Conservation (phyloP, 2,329 filamentous ascomycete genomes). For the Chrysoporthe austroafricana region DNA sequence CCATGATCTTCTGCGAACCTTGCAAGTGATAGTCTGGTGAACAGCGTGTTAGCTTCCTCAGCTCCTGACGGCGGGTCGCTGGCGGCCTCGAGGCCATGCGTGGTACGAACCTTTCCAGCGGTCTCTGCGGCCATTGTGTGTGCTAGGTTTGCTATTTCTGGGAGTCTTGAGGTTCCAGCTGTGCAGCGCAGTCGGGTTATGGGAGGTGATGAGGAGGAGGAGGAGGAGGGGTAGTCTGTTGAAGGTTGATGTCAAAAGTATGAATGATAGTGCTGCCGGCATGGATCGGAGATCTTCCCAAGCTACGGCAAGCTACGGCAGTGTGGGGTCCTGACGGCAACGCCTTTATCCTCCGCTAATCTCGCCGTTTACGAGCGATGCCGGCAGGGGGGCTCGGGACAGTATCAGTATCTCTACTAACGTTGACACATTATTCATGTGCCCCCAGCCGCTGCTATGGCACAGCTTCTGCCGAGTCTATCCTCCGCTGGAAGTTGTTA, state of each 20-base stretch:
- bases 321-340: not conserved
- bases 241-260: not conserved
- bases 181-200: conserved; percentile 33
- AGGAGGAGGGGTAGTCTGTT: not conserved
- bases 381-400: not conserved
- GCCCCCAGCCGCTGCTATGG: too few relatives aligned
- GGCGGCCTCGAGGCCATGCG: not conserved
- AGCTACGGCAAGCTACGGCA: not conserved
- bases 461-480: too few relatives aligned
- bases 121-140: conserved; percentile 27
- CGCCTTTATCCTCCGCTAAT: conserved; percentile 8
- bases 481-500: not conserved
- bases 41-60: conserved; percentile 14
- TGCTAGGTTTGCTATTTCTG: conserved; percentile 12
- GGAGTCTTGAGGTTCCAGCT: conserved; percentile 14
- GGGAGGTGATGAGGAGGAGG: not conserved
- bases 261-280: conserved; percentile 6
- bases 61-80: too few relatives aligned
- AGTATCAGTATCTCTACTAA: not conserved
- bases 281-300: conserved; percentile 4
- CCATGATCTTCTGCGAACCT: conserved; percentile 14
- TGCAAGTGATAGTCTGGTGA: conserved; percentile 27
- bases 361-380: not conserved
- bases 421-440: too few relatives aligned
- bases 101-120: conserved; percentile 27